Conservation (phyloP, 345 rosid genomes). For the Trapa incisa region DNA sequence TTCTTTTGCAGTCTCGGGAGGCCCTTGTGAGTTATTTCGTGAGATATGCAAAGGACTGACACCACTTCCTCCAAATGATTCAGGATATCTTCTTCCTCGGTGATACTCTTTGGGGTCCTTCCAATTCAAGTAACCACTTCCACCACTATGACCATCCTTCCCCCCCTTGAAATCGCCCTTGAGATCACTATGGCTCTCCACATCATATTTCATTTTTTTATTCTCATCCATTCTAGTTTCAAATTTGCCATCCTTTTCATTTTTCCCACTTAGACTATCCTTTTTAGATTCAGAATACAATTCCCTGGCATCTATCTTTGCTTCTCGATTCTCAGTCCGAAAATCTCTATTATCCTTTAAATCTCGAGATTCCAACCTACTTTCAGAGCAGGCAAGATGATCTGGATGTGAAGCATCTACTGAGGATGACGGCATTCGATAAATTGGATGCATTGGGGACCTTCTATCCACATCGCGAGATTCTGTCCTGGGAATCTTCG, state of each 20-base stretch:
- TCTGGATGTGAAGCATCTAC: slow-evolving; percentile 51
- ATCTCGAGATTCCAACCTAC: slow-evolving; percentile 47
- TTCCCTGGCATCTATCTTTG: slow-evolving; percentile 49
- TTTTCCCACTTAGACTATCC: slow-evolving; percentile 54
- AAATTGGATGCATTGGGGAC: slow-evolving; percentile 56
- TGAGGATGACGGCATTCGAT: slow-evolving; percentile 38
- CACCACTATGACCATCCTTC: slow-evolving; percentile 43
- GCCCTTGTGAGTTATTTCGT: slow-evolving; percentile 44
- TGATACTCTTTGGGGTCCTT: slow-evolving; percentile 75
- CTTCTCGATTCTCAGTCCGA: slow-evolving; percentile 45
- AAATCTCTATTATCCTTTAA: slow-evolving; percentile 50
- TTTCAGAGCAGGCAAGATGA: slow-evolving; percentile 28
- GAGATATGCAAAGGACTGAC: slow-evolving; percentile 50
- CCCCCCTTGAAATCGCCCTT: slow-evolving; percentile 52
- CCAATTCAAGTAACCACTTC: slow-evolving; percentile 51
- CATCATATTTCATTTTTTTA: slow-evolving; percentile 53
- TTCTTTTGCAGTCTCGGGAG: slow-evolving; percentile 52
- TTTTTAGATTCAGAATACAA: slow-evolving; percentile 47
- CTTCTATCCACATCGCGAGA: slow-evolving; percentile 71
- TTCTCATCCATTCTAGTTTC: slow-evolving; percentile 55
- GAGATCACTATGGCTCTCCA: slow-evolving; percentile 37
- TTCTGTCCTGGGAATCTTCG: slow-evolving; percentile 55
- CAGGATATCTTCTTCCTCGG: slow-evolving; percentile 64
- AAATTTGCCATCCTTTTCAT: slow-evolving; percentile 55
- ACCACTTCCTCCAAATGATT: slow-evolving; percentile 35